Conservation (phyloP, 2,329 filamentous ascomycete genomes). For the Aspergillus novoparasiticus region DNA sequence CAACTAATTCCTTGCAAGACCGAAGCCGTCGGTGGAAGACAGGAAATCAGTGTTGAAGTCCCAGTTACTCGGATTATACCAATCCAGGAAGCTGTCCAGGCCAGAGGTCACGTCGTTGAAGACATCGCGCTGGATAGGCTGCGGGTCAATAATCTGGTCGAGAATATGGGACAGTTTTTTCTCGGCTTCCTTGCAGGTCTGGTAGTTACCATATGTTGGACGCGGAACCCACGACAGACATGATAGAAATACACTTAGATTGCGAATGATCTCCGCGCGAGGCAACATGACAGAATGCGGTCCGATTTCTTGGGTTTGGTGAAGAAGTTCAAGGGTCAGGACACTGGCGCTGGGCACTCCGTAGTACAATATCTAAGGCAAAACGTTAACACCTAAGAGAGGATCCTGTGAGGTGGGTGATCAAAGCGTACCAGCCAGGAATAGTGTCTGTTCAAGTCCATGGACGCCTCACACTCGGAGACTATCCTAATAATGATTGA, state of each 20-base stretch:
- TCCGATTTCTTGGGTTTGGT: slow-evolving; percentile 32
- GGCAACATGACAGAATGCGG: slow-evolving; percentile 29
- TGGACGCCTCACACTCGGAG: slow-evolving; percentile 27
- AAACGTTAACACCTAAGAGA: slow-evolving; percentile 6
- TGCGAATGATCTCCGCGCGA: slow-evolving; percentile 36
- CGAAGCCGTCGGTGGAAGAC: slow-evolving; percentile 24
- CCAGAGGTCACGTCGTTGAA: slow-evolving; percentile 34
- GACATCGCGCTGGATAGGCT: slow-evolving; percentile 30
- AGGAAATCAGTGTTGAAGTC: slow-evolving; percentile 36
- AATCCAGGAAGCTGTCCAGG: slow-evolving; percentile 35
- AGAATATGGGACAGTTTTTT: slow-evolving; percentile 40
- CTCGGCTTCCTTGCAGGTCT: slow-evolving; percentile 38
- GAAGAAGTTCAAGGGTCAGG: slow-evolving; percentile 36
- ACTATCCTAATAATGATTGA: slow-evolving; percentile 33
- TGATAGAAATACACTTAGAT: slow-evolving; percentile 38
- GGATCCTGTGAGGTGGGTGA: neutral
- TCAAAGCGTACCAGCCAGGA: slow-evolving; percentile 37
- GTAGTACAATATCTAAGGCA: slow-evolving; percentile 33
- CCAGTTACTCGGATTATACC: slow-evolving; percentile 37
- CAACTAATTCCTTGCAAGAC: slow-evolving; percentile 17
- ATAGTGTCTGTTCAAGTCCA: slow-evolving; percentile 36
- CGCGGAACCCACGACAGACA: slow-evolving; percentile 36
- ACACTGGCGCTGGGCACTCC: slow-evolving; percentile 37
- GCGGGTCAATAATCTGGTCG: slow-evolving; percentile 39
- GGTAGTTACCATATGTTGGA: slow-evolving; percentile 39